Evolutionary conservation across 441 rosid genomes (phyloP).

Genomic region (Flueggea neowawraea): DNA sequence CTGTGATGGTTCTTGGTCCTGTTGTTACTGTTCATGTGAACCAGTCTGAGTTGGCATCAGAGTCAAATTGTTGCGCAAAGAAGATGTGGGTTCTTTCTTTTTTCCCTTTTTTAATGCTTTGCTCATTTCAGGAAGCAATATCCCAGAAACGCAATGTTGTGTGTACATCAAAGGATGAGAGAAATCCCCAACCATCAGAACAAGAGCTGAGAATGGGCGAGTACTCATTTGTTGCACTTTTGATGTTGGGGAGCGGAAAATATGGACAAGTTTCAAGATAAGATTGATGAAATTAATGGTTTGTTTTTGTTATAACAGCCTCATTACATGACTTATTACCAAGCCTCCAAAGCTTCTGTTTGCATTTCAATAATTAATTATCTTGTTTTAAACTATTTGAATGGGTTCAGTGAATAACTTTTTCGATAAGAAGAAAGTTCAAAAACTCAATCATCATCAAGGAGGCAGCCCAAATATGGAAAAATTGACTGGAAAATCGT

Average conservation of each 20-base stretch:
- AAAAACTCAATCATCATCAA: conserved; percentile 5
- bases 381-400: no score
- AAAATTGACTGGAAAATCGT: conserved; percentile 4
- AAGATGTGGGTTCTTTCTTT: no score
- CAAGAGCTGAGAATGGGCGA: conserved; percentile 33
- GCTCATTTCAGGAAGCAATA: conserved; percentile 38
- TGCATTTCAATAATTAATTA: neutral
- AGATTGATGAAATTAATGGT: conserved; percentile 55
- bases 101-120: neutral
- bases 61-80: no score
- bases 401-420: conserved; percentile 42
- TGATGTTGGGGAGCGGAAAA: conserved; percentile 32
- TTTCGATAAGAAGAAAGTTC: conserved; percentile 34
- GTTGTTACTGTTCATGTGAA: no score
- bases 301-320: no score
- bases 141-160: conserved; percentile 47
- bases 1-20: no score
- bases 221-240: conserved; percentile 41
- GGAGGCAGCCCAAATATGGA: conserved; percentile 2
- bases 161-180: conserved; percentile 45
- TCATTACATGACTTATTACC: neutral
- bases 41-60: no score
- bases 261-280: conserved; percentile 32
- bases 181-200: conserved; percentile 40
- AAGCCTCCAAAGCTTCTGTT: neutral